phyloP scores from a whole-genome alignment of 208 protist genomes.

The Trypanosoma congolense region DNA sequence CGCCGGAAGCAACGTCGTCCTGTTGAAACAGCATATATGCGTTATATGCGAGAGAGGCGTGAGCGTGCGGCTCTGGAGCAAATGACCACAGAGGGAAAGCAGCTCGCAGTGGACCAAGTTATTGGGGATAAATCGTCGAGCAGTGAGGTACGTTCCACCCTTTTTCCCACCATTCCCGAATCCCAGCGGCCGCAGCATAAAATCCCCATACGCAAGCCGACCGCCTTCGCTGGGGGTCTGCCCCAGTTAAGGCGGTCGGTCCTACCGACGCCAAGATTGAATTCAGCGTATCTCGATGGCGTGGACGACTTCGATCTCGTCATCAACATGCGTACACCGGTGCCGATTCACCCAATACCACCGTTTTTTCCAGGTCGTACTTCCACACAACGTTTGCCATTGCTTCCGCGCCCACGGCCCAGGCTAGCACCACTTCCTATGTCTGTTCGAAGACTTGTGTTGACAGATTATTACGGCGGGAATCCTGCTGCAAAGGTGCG shows the following conservation, averaged over 20 bases:
- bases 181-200: no score
- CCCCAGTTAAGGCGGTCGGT: background rate
- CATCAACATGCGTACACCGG: background rate
- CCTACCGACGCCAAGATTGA: background rate
- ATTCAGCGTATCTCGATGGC: background rate
- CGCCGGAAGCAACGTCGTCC: slow-evolving; percentile 15
- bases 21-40: slow-evolving; percentile 34
- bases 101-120: background rate
- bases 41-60: slow-evolving; percentile 50
- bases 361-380: background rate
- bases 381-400: background rate
- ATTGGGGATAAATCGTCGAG: no score
- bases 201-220: no score
- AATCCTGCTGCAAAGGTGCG: slow-evolving; percentile 15
- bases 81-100: background rate
- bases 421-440: background rate
- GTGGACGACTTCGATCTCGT: background rate
- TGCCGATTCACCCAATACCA: no score
- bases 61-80: slow-evolving; percentile 33
- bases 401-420: no score
- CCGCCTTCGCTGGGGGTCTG: no score
- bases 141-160: no score
- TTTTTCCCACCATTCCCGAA: no score
- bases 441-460: no score
- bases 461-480: background rate